Conservation (phyloP, 1,139 yeast genomes). For the Yamadazyma sp. region DNA sequence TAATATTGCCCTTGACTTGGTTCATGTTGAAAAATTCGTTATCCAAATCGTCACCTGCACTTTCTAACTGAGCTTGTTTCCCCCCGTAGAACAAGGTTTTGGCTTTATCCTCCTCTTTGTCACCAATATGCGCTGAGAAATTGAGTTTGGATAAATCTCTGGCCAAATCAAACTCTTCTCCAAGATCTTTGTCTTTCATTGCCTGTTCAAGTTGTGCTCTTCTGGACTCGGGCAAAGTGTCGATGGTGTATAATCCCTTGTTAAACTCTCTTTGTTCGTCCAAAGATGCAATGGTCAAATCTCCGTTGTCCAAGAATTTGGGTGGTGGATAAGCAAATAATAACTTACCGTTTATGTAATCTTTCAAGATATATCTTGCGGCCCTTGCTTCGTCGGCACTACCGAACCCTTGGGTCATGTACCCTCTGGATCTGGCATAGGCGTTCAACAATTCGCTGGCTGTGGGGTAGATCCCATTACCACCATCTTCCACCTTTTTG, state of each 20-base stretch:
- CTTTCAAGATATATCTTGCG: constrained; percentile 87
- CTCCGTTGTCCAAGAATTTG: constrained; percentile 33
- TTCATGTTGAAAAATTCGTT: constrained; percentile 77
- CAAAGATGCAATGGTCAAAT: constrained; percentile 36
- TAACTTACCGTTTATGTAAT: constrained; percentile 89
- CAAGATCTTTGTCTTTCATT: constrained; percentile 53
- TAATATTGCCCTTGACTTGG: constrained; percentile 60
- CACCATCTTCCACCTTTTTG: constrained; percentile 79
- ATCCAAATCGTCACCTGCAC: constrained; percentile 79
- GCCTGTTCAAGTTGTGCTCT: constrained; percentile 68
- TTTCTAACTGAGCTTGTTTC: constrained; percentile 73
- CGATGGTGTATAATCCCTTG: constrained; percentile 64
- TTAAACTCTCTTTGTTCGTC: constrained; percentile 67
- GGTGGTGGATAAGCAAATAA: constrained; percentile 91
- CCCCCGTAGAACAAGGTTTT: constrained; percentile 68
- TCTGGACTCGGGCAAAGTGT: constrained; percentile 69
- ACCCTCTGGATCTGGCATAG: constrained; percentile 96
- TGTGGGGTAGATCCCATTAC: constrained; percentile 77
- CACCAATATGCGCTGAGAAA: constrained; percentile 73
- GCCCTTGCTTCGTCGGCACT: constrained; percentile 97
- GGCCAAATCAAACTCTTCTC: constrained; percentile 61
- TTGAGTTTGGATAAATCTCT: constrained; percentile 70
- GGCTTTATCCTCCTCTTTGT: constrained; percentile 23
- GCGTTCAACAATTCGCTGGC: constrained; percentile 88
- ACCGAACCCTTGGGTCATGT: constrained; percentile 96